Evolutionary conservation across 805 yeast genomes (phyloP), one percentile per base, ranked within the genome.

Genomic region (Candida vaughaniae): DNA sequence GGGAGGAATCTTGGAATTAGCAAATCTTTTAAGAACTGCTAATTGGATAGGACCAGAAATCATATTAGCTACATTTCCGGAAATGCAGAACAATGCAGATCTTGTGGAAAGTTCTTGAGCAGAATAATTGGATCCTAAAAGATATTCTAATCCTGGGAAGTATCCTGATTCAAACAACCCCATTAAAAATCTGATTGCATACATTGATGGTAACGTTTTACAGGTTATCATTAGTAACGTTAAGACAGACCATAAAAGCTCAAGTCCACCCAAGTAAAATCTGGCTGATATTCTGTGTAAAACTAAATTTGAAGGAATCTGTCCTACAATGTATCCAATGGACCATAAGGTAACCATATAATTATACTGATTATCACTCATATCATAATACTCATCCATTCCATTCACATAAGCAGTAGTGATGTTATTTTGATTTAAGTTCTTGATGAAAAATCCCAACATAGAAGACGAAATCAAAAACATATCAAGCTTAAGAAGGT

Each of bases 81-180:
- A 53, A 9, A 56, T 47, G 1, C 64, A 60, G 42, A 62, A 60
- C 34, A 46, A 55, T 3, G 65, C 48, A 6, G 63, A 52, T 30
- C 67, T 35, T 25, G 54, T 55, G 11, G 59, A 45, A 27, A 61
- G 39, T 33, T 61, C 66, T 11, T 32, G 36, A 3, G 53, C 48
- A 6, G 53, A 42, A 35, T 58, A 58, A 36, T 55, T 53, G 12
- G 58, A 53, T 11, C 66, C 66, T 7, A 61, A 48, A 31, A 78
- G 56, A 46, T 75, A 79, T 47, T 80, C 83, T 38, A 78, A 66
- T 15, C 77, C 78, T 4, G 88, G 84, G 51, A 73, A 73, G 46
- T 65, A 72, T 0, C 77, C 78, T 11, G 72, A 60, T 39, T 74
- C 78, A 7, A 61, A 47, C 18, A 75, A 52, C 1, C 78, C 80